Evolutionary conservation across 164 flowering plant species (phyloP).

Genomic region (Taxillus chinensis): DNA sequence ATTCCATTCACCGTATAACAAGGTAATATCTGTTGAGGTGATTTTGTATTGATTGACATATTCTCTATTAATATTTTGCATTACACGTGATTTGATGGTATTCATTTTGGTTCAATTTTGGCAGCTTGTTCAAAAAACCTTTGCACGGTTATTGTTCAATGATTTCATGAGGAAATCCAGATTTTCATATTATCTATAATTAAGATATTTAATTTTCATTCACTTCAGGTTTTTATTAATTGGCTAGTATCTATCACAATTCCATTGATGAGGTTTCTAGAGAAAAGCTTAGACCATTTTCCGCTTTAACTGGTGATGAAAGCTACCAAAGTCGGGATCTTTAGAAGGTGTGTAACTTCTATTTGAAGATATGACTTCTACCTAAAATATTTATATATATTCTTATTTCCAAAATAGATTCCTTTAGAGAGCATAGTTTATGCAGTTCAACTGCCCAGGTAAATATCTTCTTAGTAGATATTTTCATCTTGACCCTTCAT

Average conservation of each 20-base stretch:
- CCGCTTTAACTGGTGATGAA: conserved; percentile 56
- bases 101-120: no score
- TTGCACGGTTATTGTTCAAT: conserved; percentile 69
- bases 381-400: no score
- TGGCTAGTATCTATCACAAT: no score
- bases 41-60: no score
- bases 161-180: conserved; percentile 79
- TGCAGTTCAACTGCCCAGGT: no score
- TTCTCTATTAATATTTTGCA: background rate
- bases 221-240: no score
- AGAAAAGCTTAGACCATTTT: conserved; percentile 67
- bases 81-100: background rate
- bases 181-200: conserved; percentile 32
- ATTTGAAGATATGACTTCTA: no score
- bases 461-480: no score
- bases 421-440: no score
- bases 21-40: conserved; percentile 22
- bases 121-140: conserved; percentile 99
- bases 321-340: conserved; percentile 92
- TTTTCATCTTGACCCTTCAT: no score
- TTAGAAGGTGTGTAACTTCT: conserved; percentile 82
- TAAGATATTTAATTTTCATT: no score
- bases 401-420: no score
- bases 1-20: conserved; percentile 76
- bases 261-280: conserved; percentile 62